phyloP scores from a whole-genome alignment of 352 stramenopile genomes.

The Pythium scleroteichum region DNA sequence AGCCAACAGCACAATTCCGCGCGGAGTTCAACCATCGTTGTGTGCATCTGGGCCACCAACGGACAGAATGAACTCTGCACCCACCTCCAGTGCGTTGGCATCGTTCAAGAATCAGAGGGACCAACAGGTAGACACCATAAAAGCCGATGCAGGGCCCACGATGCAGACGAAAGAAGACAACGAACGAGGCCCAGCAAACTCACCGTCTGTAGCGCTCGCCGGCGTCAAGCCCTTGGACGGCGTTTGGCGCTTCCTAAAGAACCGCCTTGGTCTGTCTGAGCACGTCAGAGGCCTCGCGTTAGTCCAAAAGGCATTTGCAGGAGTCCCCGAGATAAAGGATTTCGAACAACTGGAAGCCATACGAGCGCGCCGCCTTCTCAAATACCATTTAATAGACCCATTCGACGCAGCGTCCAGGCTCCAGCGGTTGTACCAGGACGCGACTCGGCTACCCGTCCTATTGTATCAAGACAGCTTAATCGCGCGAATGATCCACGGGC shows the following conservation, averaged over 20 bases:
- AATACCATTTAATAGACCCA: slow-evolving; percentile 34
- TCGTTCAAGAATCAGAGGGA: no score
- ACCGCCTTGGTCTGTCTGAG: not conserved
- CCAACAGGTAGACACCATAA: no score
- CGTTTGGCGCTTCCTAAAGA: not conserved
- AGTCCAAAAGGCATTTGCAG: slow-evolving; percentile 8
- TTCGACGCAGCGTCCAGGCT: slow-evolving; percentile 34
- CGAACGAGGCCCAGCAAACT: no score
- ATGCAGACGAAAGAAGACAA: not conserved
- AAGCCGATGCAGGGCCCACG: not conserved
- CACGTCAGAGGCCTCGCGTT: slow-evolving; percentile 12
- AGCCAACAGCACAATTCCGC: no score
- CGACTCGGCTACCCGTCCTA: slow-evolving; percentile 4
- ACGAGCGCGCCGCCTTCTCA: slow-evolving; percentile 21
- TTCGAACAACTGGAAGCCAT: slow-evolving; percentile 22
- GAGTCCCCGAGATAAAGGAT: slow-evolving; percentile 5
- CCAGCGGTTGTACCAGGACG: slow-evolving; percentile 29
- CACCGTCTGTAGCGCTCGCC: no score
- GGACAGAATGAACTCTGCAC: no score
- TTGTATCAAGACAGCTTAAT: slow-evolving; percentile 27
- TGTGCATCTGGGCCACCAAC: no score
- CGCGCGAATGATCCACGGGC: slow-evolving; percentile 11
- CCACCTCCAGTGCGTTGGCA: no score
- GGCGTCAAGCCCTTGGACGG: not conserved
- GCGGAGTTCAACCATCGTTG: no score